A percentile compares a stretch with the other conserved stretches of the same genome.
Conservation (phyloP, 176 grass and related monocot genomes). For the Rhipidocladum racemiflorum region DNA sequence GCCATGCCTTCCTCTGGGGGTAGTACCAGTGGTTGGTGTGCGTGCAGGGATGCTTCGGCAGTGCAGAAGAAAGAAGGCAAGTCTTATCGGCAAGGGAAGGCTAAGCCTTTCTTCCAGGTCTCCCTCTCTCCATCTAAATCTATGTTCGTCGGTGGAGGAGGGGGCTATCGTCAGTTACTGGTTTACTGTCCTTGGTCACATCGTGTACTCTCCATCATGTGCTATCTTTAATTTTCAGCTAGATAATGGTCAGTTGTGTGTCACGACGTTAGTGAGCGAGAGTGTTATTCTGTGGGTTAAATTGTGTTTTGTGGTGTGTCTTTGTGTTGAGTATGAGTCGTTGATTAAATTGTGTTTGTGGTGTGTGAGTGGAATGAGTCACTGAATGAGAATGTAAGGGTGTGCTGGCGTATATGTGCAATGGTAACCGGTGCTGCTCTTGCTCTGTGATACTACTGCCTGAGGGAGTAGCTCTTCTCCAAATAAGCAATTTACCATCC, state of each 20-base stretch:
- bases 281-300: background rate
- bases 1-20: constrained; percentile 20
- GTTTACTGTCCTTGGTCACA: background rate
- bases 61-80: constrained; percentile 57
- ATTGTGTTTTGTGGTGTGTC: background rate
- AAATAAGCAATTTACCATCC: background rate
- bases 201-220: background rate
- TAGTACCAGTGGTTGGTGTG: background rate
- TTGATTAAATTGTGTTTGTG: background rate
- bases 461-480: background rate
- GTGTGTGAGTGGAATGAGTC: background rate
- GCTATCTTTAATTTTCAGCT: background rate
- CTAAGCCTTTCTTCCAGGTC: constrained; percentile 79
- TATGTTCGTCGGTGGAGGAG: constrained; percentile 28
- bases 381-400: constrained; percentile 8
- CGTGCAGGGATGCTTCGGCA: constrained; percentile 28
- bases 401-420: background rate
- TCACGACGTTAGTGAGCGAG: constrained; percentile 12
- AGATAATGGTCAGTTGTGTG: background rate
- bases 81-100: constrained; percentile 78
- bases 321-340: background rate
- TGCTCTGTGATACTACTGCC: background rate
- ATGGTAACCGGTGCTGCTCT: background rate
- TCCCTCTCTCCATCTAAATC: constrained; percentile 62
- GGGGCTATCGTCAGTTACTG: constrained; percentile 22